A percentile compares a stretch with the other conserved stretches of the same genome.
Conservation (phyloP, 345 rosid genomes). For the Linum lewisii region DNA sequence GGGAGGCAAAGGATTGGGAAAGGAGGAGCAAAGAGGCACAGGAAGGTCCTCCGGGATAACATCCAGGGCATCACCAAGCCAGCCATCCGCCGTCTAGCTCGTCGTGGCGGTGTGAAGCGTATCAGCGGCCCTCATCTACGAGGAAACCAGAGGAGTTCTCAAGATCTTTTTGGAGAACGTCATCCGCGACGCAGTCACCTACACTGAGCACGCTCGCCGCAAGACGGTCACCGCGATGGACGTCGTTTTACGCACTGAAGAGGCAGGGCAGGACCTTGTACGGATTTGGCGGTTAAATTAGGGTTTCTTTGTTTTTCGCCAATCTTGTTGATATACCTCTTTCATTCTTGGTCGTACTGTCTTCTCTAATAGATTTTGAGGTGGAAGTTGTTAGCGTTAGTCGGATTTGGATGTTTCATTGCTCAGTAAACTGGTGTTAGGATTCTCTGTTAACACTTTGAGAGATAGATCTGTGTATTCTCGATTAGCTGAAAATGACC, state of each 20-base stretch:
- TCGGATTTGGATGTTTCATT: no score
- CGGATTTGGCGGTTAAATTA: neutral
- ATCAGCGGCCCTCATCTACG: neutral
- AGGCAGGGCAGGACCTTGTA: neutral
- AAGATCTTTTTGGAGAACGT: neutral
- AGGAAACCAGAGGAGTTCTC: neutral
- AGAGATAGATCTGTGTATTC: no score
- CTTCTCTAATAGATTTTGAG: no score
- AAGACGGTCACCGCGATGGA: neutral
- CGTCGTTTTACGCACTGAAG: neutral
- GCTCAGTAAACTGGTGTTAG: no score
- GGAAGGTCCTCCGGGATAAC: neutral
- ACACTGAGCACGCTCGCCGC: neutral
- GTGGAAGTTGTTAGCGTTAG: no score
- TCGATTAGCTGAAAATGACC: no score
- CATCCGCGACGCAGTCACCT: neutral
- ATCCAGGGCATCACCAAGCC: neutral
- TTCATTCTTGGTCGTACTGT: no score
- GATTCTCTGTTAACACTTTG: no score
- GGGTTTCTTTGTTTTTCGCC: neutral
- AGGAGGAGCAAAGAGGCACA: neutral
- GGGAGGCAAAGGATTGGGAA: neutral
- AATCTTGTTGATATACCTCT: no score
- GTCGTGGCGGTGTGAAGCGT: neutral
- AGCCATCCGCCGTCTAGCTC: neutral